Conservation (phyloP, 495 filamentous ascomycete genomes). For the Neurospora africana region DNA sequence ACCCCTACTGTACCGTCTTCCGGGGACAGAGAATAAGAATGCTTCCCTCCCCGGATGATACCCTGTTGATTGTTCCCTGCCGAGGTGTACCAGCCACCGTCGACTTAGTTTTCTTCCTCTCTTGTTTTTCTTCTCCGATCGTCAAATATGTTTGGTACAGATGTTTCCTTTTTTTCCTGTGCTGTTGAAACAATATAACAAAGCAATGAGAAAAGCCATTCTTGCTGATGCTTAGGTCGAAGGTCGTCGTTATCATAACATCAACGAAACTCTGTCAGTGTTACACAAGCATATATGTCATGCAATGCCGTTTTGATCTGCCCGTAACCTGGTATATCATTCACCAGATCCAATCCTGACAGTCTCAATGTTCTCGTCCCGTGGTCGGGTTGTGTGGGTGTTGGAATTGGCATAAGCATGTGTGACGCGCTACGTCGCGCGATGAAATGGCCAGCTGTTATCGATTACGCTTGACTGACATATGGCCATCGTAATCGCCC, state of each 20-base stretch:
- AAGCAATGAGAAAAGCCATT: background rate
- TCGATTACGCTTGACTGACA: conserved; percentile 16
- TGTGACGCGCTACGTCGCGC: background rate
- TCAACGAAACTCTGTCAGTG: background rate
- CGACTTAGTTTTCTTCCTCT: background rate
- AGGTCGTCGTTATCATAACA: background rate
- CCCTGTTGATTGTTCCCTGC: background rate
- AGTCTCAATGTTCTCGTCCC: background rate
- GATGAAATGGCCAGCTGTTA: background rate
- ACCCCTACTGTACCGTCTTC: background rate
- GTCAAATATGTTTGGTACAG: background rate
- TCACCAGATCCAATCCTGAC: background rate
- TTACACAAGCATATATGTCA: background rate
- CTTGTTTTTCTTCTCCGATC: background rate
- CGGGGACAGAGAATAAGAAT: background rate
- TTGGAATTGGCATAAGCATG: background rate
- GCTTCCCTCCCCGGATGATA: background rate
- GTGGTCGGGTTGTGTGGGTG: background rate
- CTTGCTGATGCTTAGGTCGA: background rate
- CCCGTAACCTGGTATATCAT: background rate
- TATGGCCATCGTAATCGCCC: conserved; percentile 39
- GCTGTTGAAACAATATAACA: background rate
- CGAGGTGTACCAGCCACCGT: background rate
- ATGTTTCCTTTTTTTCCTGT: background rate
- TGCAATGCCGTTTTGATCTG: background rate